phyloP scores from a whole-genome alignment of 805 yeast genomes.

The Metschnikowia gruessii region DNA sequence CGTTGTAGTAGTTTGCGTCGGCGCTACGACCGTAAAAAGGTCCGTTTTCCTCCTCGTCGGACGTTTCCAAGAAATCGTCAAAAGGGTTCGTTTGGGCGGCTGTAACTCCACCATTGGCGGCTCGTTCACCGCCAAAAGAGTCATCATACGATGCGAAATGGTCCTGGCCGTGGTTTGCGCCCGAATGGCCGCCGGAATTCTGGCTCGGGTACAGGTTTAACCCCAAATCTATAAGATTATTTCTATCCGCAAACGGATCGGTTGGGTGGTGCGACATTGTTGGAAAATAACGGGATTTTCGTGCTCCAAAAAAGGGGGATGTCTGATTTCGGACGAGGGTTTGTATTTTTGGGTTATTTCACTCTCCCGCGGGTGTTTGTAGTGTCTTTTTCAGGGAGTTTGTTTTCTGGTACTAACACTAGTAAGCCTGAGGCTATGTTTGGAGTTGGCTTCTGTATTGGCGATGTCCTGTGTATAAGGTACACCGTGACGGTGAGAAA shows the following conservation, averaged over 20 bases:
- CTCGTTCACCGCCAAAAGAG: no score
- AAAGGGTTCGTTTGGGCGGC: conserved; percentile 21
- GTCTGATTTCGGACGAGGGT: no score
- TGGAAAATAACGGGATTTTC: no score
- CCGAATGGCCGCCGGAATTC: neutral
- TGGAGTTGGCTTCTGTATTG: conserved; percentile 1
- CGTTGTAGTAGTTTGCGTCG: conserved; percentile 14
- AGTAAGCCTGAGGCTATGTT: conserved; percentile 1
- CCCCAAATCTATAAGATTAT: conserved; percentile 35
- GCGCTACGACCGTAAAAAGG: conserved; percentile 7
- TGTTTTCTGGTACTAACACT: neutral
- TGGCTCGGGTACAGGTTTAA: conserved; percentile 18
- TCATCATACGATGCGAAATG: no score
- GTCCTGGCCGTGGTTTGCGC: no score
- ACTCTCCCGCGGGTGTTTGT: no score
- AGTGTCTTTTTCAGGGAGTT: neutral
- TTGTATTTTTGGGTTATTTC: no score
- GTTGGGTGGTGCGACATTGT: conserved; percentile 9
- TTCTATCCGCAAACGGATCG: conserved; percentile 22
- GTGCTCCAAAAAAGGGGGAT: no score
- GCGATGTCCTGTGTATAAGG: neutral
- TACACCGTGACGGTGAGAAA: neutral
- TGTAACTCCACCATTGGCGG: neutral
- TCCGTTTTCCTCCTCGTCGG: conserved; percentile 32
- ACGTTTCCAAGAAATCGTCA: conserved; percentile 34